A percentile compares a stretch with the other conserved stretches of the same genome.
Conservation (phyloP, 2,329 filamentous ascomycete genomes). For the Metarhizium humberi region DNA sequence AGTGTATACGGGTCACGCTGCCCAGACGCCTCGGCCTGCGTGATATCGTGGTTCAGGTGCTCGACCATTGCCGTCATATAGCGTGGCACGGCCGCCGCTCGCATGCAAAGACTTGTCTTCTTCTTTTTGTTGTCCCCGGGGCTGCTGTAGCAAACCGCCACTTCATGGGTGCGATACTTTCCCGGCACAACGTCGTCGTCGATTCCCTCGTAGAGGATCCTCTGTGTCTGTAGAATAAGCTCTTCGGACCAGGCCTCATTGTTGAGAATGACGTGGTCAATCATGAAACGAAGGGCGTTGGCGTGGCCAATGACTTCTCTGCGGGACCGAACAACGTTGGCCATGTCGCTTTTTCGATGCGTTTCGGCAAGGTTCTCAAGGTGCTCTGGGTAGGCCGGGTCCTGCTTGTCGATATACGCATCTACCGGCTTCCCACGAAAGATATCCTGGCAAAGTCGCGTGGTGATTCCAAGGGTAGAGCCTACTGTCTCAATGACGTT, state of each 20-base stretch:
- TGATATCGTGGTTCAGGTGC: slow-evolving; percentile 15
- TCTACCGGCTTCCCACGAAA: background rate
- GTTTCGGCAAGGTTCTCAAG: background rate
- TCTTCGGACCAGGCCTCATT: slow-evolving; percentile 10
- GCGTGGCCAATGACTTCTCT: slow-evolving; percentile 9
- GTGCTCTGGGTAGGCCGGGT: background rate
- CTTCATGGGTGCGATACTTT: slow-evolving; percentile 15
- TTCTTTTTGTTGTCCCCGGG: slow-evolving; percentile 1
- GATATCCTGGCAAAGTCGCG: background rate
- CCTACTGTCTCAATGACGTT: background rate
- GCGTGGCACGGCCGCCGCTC: slow-evolving; percentile 9
- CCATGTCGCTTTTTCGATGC: background rate
- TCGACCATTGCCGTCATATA: slow-evolving; percentile 16
- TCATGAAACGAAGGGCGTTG: slow-evolving; percentile 8
- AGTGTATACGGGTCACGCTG: slow-evolving; percentile 15
- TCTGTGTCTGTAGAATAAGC: slow-evolving; percentile 15
- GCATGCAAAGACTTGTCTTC: slow-evolving; percentile 12
- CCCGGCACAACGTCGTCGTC: slow-evolving; percentile 9
- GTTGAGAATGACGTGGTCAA: slow-evolving; percentile 5
- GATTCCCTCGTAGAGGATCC: slow-evolving; percentile 11
- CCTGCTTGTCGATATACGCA: background rate
- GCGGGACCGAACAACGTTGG: background rate
- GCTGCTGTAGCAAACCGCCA: slow-evolving; percentile 7
- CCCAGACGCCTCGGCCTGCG: background rate
- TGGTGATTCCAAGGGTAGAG: background rate